Evolutionary conservation across 192 early-diverging fungal species (phyloP), one percentile per base, ranked within the genome.

Genomic region (Backusella australiensis): DNA sequence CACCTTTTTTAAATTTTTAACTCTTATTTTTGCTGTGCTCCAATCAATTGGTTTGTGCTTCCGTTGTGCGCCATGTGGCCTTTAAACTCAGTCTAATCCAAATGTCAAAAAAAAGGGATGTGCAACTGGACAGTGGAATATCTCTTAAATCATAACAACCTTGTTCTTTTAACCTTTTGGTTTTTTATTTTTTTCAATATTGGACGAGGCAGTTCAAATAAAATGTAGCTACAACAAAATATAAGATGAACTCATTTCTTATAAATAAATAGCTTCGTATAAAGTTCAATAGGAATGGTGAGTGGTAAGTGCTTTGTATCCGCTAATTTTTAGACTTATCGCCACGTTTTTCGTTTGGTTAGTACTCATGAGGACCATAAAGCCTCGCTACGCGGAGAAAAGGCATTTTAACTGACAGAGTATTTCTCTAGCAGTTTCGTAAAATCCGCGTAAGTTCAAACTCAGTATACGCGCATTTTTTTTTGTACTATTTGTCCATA

Each of bases 21-120:
- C 17, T 49, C 46, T 49, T 49, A 19, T 49, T 63, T 32, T 63
- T 29, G 12, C 23, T 29, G 56, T 63, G 11, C 9, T 29, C 56
- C 56, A 63, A 63, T 63, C 56, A 63, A 63, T 63, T 63, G 56
- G 14, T 29, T 29, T 23, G 56, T 63, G 12, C 19, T 63, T 63
- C 56, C 26, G 56, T 29, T 63, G 56, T 63, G 26, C 56, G 56
- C 56, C 56, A 63, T 63, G 56, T 63, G 56, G 56, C 56, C 56
- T 63, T 63, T n/a, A 63, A 63, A 63, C 56, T 63, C 56, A 63
- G 26, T 19, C 3, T 29, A 63, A 23, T 12, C 12, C 3, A 63
- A 63, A 63, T 63, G 56, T 63, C 56, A 63, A 63, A 63, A 59
- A 53, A 63, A 26, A 63, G 12, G 23, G 23, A 3, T 59, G 23